These are phyloP conservation scores for Xylaria sp. DNA, from an alignment of 2,329 filamentous ascomycete genomes.

Conservation along the genomic window DNA sequence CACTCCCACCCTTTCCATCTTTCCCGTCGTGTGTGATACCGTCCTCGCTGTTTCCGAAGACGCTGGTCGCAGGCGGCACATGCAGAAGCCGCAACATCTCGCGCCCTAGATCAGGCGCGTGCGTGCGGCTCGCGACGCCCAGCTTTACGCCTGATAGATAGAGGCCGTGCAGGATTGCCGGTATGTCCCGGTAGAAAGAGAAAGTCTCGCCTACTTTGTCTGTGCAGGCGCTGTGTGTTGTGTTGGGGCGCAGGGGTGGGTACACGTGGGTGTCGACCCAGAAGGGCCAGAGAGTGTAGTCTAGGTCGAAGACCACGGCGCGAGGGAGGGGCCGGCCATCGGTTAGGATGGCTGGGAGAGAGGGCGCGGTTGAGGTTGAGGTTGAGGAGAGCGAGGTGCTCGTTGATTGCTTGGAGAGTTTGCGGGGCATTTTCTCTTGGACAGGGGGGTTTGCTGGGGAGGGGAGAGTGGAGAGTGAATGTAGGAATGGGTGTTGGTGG, in stretches of 20 bases:
- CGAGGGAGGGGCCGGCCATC: conserved; percentile 78
- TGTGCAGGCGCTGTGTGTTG: conserved; percentile 55
- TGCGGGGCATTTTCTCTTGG: conserved; percentile 35
- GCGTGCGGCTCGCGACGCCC: conserved; percentile 83
- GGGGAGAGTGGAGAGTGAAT: too few relatives aligned
- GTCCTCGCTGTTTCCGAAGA: conserved; percentile 32
- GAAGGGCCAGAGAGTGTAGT: conserved; percentile 99
- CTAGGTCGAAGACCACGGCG: conserved; percentile 91
- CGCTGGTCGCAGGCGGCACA: conserved; percentile 55
- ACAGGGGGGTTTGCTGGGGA: too few relatives aligned
- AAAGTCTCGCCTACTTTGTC: conserved; percentile 74
- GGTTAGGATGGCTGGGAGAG: conserved; percentile 57
- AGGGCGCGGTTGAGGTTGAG: conserved; percentile 39
- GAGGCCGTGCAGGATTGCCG: conserved; percentile 72
- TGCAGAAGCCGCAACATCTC: conserved; percentile 83
- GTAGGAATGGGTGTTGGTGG: too few relatives aligned
- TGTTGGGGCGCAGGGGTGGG: conserved; percentile 70
- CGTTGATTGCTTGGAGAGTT: conserved; percentile 48
- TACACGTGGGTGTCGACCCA: conserved; percentile 96
- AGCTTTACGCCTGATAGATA: conserved; percentile 62
- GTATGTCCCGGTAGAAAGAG: conserved; percentile 77
- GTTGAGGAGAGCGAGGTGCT: conserved; percentile 41
- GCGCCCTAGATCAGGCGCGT: conserved; percentile 80
- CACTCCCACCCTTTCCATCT: too few relatives aligned
- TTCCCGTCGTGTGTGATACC: conserved; percentile 23